These are phyloP conservation scores for Ascosphaera aggregata DNA, from an alignment of 2,329 filamentous ascomycete species.

Conservation along the genomic window DNA sequence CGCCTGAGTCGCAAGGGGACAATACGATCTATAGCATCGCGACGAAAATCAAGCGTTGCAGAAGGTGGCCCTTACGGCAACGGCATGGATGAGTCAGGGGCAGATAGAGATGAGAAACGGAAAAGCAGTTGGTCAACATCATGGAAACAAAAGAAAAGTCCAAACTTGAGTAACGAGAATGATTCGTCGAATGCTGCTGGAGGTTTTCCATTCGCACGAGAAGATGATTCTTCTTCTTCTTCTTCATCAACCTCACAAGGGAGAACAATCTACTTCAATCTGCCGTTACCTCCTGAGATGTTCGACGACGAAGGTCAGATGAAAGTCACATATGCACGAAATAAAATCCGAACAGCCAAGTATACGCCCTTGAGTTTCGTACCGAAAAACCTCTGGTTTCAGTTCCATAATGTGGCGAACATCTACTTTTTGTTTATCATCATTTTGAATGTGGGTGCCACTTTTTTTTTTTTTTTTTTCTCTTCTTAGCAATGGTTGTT, in stretches of 20 bases:
- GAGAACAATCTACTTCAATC: conserved; percentile 62
- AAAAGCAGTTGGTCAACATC: conserved; percentile 2
- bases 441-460: conserved; percentile 60
- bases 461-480: background rate
- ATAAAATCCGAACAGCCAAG: conserved; percentile 96
- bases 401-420: conserved; percentile 97
- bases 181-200: too few relatives aligned
- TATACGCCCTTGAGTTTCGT: conserved; percentile 90
- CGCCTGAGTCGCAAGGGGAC: background rate
- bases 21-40: background rate
- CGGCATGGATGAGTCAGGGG: conserved; percentile 7
- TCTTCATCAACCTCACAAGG: conserved; percentile 18
- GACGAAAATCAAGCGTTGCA: conserved; percentile 11
- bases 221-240: too few relatives aligned
- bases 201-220: too few relatives aligned
- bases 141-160: background rate
- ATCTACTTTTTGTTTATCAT: conserved; percentile 95
- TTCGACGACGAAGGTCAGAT: conserved; percentile 65
- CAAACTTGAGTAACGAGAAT: conserved; percentile 5
- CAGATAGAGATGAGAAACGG: conserved; percentile 6
- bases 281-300: conserved; percentile 49
- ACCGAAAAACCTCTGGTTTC: conserved; percentile 91
- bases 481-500: too few relatives aligned
- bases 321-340: conserved; percentile 47
- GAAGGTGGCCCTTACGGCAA: conserved; percentile 7